Base-by-base conservation (phyloP, 768 basidiomycete genomes). In the Cystobasidium tubakii region DNA sequence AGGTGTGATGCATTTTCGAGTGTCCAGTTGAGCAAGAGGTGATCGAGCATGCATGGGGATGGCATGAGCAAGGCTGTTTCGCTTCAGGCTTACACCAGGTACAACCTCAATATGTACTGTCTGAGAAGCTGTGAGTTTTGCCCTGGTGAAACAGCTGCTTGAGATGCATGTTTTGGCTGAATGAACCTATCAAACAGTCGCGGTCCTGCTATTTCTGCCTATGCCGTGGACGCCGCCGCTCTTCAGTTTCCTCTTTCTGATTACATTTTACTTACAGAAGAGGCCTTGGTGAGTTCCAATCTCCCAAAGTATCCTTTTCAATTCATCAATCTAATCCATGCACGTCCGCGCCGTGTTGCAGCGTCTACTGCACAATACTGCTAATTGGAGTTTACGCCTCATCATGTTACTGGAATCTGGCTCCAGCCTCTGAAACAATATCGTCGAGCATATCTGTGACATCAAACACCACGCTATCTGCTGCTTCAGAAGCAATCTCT, bases 351-450 rank as follows among this genome's bases (percentile, higher is more conserved):
- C n/a, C n/a, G n/a, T n/a, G n/a, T 13, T 65, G 6, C 66, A 69
- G 66, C 66, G 33, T 69, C 23, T 69, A 69, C 66, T 69, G 66
- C 46, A 69, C 66, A 21, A 1, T 69, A 42, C 29, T 69, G 42
- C 66, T 69, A 9, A 39, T 69, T 10, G 66, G 44, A 7, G 44
- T 69, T n/a, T 69, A 43, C 66, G 25, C 46, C 17, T 46, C 42
- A 12, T 55, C 66, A 31, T 46, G 66, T 44, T 53, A 69, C 42
- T 69, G 66, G 66, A 50, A 69, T 27, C n/a, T 69, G 19, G 50
- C 66, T 12, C 66, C 66, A 50, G 34, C 25, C 4, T 36, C 63
- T 19, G 23, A 34, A 27, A 31, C 63, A 36, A 23, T 46, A 23
- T n/a, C 29, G 27, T 17, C 63, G 23, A 36, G 46, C 21, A 15